Percentiles rank a stretch among this genome's conserved stretches.
Conservation (phyloP, 306 rosid genomes). For the Cercis canadensis region DNA sequence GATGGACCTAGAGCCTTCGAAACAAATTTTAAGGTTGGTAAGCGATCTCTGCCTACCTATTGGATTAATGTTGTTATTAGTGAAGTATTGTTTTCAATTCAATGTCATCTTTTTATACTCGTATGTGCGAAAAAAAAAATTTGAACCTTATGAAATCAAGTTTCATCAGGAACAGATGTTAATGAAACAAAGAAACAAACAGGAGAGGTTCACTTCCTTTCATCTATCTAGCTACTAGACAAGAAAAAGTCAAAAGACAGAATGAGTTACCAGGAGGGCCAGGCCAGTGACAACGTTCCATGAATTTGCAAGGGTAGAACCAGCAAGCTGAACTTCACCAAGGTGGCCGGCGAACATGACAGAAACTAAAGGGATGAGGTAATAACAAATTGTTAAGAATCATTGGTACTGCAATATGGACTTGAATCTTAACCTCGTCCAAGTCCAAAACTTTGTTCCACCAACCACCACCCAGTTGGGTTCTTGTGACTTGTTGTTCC, state of each 20-base stretch:
- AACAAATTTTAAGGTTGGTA: not conserved
- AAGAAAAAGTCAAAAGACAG: not conserved
- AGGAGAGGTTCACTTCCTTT: too few relatives aligned
- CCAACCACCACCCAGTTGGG: slow-evolving; percentile 49
- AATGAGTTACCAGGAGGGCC: not conserved
- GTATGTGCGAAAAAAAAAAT: not conserved
- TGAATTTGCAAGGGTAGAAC: slow-evolving; percentile 77
- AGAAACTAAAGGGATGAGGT: slow-evolving; percentile 61
- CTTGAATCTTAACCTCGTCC: slow-evolving; percentile 69
- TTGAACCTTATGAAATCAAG: not conserved
- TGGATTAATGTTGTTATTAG: not conserved
- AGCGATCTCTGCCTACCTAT: not conserved
- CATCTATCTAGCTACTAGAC: not conserved
- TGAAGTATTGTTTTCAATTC: not conserved
- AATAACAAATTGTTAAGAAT: slow-evolving; percentile 71
- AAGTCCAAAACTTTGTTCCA: slow-evolving; percentile 61
- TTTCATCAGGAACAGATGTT: not conserved
- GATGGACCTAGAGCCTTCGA: not conserved
- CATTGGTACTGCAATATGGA: slow-evolving; percentile 67
- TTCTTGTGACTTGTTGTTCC: too few relatives aligned
- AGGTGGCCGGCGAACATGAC: slow-evolving; percentile 95
- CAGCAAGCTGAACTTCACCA: slow-evolving; percentile 82
- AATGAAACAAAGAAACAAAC: too few relatives aligned
- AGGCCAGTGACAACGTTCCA: slow-evolving; percentile 29
- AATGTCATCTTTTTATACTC: not conserved